These are phyloP conservation scores for Phlyctochytrium bullatum DNA, from an alignment of 192 early-diverging fungal species.

Conservation along the genomic window DNA sequence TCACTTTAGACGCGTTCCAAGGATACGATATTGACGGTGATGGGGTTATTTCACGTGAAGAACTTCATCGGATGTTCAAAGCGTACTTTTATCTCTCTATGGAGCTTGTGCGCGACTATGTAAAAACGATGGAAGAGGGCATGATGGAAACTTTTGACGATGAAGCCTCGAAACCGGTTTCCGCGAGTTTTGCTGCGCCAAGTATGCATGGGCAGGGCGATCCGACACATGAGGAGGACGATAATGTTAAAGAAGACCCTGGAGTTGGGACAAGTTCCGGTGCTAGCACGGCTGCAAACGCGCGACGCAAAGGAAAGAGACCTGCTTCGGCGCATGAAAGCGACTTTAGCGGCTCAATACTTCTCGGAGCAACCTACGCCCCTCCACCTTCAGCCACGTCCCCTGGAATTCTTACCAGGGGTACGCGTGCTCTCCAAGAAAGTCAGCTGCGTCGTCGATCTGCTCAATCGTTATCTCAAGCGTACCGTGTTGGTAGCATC, in stretches of 20 bases:
- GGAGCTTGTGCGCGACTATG: conserved; percentile 85
- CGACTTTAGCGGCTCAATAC: background rate
- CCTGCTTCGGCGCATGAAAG: conserved; percentile 1
- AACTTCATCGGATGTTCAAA: conserved; percentile 86
- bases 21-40: conserved; percentile 92
- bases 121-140: conserved; percentile 84
- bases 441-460: conserved; percentile 21
- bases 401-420: conserved; percentile 18
- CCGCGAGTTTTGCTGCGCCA: conserved; percentile 82
- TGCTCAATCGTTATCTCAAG: conserved; percentile 13
- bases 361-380: background rate
- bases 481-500: conserved; percentile 16
- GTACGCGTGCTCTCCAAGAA: conserved; percentile 27
- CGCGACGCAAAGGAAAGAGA: background rate
- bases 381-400: background rate
- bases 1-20: conserved; percentile 71
- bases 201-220: conserved; percentile 48
- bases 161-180: conserved; percentile 79
- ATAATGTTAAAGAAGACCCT: conserved; percentile 10
- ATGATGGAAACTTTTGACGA: conserved; percentile 83
- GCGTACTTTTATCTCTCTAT: conserved; percentile 88
- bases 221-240: conserved; percentile 31
- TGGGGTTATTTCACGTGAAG: conserved; percentile 76
- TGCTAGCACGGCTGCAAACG: background rate
- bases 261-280: background rate